phyloP scores from a whole-genome alignment of 805 yeast species.

The Starmera caribaea region DNA sequence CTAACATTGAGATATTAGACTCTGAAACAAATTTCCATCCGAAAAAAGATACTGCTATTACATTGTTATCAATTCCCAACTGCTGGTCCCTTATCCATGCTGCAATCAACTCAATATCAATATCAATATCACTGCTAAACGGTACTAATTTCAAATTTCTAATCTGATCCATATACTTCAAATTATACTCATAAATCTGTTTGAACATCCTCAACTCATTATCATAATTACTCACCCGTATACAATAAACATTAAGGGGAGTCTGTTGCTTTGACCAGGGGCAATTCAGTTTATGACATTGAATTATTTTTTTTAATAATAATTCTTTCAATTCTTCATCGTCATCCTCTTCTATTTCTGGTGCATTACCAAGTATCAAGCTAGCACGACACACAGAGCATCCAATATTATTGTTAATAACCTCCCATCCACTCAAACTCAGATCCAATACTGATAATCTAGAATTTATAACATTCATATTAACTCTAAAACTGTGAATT shows the following conservation, averaged over 20 bases:
- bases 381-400: conserved; percentile 24
- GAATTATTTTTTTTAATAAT: conserved; percentile 6
- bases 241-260: conserved; percentile 10
- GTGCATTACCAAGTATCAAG: conserved; percentile 18
- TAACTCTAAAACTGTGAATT: conserved; percentile 31
- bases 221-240: conserved; percentile 4
- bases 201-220: conserved; percentile 4
- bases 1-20: conserved; percentile 17
- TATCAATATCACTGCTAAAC: neutral
- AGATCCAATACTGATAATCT: conserved; percentile 36
- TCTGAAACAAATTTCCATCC: conserved; percentile 29
- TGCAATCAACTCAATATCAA: conserved; percentile 1
- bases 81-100: conserved; percentile 7
- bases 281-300: conserved; percentile 13
- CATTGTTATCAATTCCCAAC: conserved; percentile 4
- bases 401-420: conserved; percentile 21
- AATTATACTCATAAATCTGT: conserved; percentile 4
- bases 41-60: conserved; percentile 17
- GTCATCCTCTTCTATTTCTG: conserved; percentile 5
- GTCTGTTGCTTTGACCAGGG: conserved; percentile 14
- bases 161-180: neutral
- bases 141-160: neutral
- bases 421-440: conserved; percentile 42
- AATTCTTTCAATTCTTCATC: conserved; percentile 2
- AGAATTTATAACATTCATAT: conserved; percentile 9